phyloP scores from a whole-genome alignment of 1,284 basidiomycete genomes.

The Dichomitus squalens region DNA sequence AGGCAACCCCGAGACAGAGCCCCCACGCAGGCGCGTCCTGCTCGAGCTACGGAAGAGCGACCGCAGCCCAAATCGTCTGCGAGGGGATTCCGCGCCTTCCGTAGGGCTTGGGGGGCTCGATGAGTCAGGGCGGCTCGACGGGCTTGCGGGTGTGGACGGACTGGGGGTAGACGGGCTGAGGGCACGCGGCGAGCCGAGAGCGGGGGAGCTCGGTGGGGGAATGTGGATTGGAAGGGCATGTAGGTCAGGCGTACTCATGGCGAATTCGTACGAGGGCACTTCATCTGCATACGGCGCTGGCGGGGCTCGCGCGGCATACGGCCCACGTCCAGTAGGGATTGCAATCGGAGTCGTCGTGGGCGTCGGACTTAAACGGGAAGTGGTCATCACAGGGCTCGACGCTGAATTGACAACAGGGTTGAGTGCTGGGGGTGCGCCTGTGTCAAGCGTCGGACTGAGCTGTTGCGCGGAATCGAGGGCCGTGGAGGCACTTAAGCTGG shows the following conservation, averaged over 20 bases:
- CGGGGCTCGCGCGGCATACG: background rate
- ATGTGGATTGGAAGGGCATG: background rate
- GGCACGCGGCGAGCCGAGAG: background rate
- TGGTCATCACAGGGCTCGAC: background rate
- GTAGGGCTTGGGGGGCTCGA: slow-evolving; percentile 3
- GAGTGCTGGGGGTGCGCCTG: background rate
- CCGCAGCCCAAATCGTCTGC: slow-evolving; percentile 19
- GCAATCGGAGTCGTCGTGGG: slow-evolving; percentile 3
- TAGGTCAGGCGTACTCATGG: slow-evolving; percentile 19
- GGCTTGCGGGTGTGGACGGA: slow-evolving; percentile 6
- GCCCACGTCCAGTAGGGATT: background rate
- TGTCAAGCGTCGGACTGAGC: background rate
- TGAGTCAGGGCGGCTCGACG: slow-evolving; percentile 2
- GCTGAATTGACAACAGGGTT: background rate
- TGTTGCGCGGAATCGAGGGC: background rate
- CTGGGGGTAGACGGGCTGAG: slow-evolving; percentile 1
- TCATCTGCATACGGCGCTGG: slow-evolving; percentile 9
- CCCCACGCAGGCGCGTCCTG: slow-evolving; percentile 2
- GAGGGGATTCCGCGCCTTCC: slow-evolving; percentile 16
- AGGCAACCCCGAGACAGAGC: slow-evolving; percentile 7
- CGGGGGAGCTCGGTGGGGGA: slow-evolving; percentile 9
- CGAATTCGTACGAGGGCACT: slow-evolving; percentile 21
- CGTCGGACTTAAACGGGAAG: background rate
- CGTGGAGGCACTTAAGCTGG: background rate
- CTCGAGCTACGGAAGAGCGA: slow-evolving; percentile 14